Base-by-base conservation (phyloP, 768 basidiomycete species). In the Calocera viscosa region DNA sequence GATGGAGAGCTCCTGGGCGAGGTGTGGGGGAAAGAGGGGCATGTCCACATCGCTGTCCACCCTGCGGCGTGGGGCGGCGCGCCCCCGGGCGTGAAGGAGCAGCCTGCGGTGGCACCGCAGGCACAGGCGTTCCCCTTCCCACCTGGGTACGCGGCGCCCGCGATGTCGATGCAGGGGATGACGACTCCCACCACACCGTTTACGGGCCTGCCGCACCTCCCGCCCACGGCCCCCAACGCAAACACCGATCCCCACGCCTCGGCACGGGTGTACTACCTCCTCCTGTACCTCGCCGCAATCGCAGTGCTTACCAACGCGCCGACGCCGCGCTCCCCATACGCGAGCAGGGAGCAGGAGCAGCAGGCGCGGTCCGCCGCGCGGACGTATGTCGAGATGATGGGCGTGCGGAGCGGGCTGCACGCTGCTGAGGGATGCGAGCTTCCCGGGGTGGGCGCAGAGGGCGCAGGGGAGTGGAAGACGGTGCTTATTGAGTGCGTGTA, bases 381-480 rank as follows among this genome's bases (percentile, higher is more conserved):
- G 53, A 19, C 53, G 53, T 60, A 32, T 16, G 53, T 60, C 11
- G 53, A 60, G 53, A 2, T 11, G 30, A 12, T 60, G 53, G 53
- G 53, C 5, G 10, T 60, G 2, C 14, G 53, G 30, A 60, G 53
- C 30, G 53, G 53, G 14, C 53, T 60, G 53, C 26, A 28, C 8
- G 53, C 8, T 2, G 53, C 14, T 26, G 30, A 60, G 53, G 53
- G 53, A 26, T 60, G 53, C 22, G 53, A 60, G 24, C 24, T 60
- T 7, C 53, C 53, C 26, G 53, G 24, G 16, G 53, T 32, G 30
- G 53, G 26, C 2, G 53, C 30, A 8, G 5, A 60, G 5, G 53
- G 53, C 26, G 35, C 35, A 38, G 53, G 53, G 19, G 53, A 60
- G 30, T 60, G 53, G 53, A 60, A 26, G 53, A 60, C 53, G 26